Base-by-base conservation (phyloP, 164 flowering plant species). In the Magnolia changhungtana region DNA sequence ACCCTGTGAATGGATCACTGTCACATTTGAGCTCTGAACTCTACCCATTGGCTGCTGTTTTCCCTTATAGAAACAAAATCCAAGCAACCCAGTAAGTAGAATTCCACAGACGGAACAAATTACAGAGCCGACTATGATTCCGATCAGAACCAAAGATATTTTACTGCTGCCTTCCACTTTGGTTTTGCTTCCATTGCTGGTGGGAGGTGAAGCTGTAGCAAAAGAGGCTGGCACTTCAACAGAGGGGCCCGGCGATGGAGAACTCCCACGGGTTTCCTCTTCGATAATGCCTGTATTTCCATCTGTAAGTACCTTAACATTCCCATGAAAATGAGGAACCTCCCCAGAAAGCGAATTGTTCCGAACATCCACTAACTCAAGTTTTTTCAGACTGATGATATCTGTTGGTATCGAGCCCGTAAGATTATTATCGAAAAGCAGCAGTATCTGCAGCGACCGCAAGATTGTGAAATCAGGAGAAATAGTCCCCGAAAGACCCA, bases 321-420 rank as follows among this genome's bases (percentile, higher is more conserved):
- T 84, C 49, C n/a, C 37, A 71, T 58, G 72, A 72, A 93, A 93
- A 1, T 8, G 2, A 0, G 98, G 98, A 14, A 90, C 29, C 21
- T 81, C 29, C 2, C 98, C 98, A 67, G 78, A 79, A 31, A 93
- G 81, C 0, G 72, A 71, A 81, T 95, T 95, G 75, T 90, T 85
- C 4, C 91, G 87, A 49, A 96, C 85, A 84, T 96, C 97, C 21
- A 96, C 52, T 50, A 13, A 37, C 1, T 0, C 69, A 8, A 96
- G 87, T 8, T 75, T 72, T 20, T 88, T 77, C 84, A 96, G 52
- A n/a, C 13, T 78, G 0, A 89, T 80, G 45, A 96, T 91, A 84
- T 85, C 91, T 5, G 21, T 21, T 0, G 99, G 98, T 67, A 96
- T 89, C 8, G 90, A 67, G 2, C 99, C 99, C 1, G 83, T 86